Conservation (phyloP, 2,329 filamentous ascomycete species). For the Teratosphaeria zuluensis region DNA sequence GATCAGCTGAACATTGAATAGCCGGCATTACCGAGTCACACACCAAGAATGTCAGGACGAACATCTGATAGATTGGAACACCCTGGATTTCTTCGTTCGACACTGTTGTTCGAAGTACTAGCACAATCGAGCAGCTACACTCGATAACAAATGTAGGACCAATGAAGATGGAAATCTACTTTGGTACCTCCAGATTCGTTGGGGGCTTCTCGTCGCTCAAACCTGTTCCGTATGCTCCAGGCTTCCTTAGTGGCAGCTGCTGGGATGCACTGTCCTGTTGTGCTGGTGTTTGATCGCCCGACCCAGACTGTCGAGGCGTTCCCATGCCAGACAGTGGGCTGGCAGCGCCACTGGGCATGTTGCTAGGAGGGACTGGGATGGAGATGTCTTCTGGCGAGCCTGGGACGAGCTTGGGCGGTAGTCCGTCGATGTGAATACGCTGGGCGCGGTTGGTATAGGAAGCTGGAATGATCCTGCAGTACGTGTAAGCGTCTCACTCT, state of each 20-base stretch:
- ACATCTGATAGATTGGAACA: too few relatives aligned
- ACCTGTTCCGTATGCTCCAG: background rate
- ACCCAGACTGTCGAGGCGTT: constrained; percentile 17
- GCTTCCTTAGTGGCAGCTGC: background rate
- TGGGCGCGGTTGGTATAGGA: constrained; percentile 96
- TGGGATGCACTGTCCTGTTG: background rate
- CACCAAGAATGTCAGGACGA: too few relatives aligned
- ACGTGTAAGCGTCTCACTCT: background rate
- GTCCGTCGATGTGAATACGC: constrained; percentile 70
- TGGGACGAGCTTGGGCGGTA: constrained; percentile 59
- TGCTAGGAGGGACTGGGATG: constrained; percentile 59
- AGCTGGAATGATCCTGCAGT: constrained; percentile 70
- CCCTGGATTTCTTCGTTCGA: too few relatives aligned
- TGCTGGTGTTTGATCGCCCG: constrained; percentile 8
- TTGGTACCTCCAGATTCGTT: background rate
- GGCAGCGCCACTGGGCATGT: constrained; percentile 35
- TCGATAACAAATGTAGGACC: background rate
- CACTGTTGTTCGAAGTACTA: too few relatives aligned
- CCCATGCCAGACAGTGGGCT: constrained; percentile 35
- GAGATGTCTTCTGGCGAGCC: constrained; percentile 71
- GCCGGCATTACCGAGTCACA: too few relatives aligned
- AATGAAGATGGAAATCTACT: background rate
- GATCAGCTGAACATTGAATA: too few relatives aligned
- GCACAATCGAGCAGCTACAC: too few relatives aligned
- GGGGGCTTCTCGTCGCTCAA: background rate